phyloP scores from a whole-genome alignment of 805 yeast genomes.

The Limtongozyma cylindracea region DNA sequence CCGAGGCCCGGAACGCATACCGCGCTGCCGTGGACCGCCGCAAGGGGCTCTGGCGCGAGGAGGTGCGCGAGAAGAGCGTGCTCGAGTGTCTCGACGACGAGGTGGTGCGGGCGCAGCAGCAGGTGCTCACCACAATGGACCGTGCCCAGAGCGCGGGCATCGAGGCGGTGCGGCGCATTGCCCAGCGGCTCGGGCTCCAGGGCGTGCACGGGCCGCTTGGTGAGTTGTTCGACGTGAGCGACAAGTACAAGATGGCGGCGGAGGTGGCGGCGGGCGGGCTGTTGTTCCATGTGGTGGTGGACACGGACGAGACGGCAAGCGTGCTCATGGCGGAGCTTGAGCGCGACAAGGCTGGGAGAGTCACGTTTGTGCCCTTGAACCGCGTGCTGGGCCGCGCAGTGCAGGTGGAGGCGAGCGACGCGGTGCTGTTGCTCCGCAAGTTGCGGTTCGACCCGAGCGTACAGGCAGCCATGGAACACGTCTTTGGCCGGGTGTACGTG shows the following conservation, averaged over 20 bases:
- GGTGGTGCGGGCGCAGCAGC: slow-evolving; percentile 26
- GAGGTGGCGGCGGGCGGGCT: slow-evolving; percentile 81
- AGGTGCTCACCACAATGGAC: slow-evolving; percentile 51
- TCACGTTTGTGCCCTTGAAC: slow-evolving; percentile 78
- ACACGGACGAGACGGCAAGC: slow-evolving; percentile 64
- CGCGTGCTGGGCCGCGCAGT: slow-evolving; percentile 20
- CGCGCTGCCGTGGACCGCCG: slow-evolving; percentile 34
- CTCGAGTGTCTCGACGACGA: slow-evolving; percentile 28
- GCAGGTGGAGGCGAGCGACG: slow-evolving; percentile 29
- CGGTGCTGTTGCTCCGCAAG: slow-evolving; percentile 58
- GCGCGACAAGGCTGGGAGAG: slow-evolving; percentile 53
- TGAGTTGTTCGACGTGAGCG: slow-evolving; percentile 58
- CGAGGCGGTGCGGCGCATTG: slow-evolving; percentile 37
- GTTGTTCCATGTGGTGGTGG: slow-evolving; percentile 74
- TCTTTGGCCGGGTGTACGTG: slow-evolving; percentile 65
- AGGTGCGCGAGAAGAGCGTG: slow-evolving; percentile 34
- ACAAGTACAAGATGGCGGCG: slow-evolving; percentile 62
- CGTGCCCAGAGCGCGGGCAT: slow-evolving; percentile 46
- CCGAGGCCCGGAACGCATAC: slow-evolving; percentile 14
- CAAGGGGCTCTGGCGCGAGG: slow-evolving; percentile 58
- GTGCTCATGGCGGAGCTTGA: slow-evolving; percentile 52
- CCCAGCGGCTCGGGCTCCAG: slow-evolving; percentile 26
- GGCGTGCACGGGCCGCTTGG: slow-evolving; percentile 70
- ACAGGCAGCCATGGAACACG: slow-evolving; percentile 45
- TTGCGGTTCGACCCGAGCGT: slow-evolving; percentile 27